A percentile compares a stretch with the other conserved stretches of the same genome.
These are phyloP conservation scores for Cladobotryum protrusum DNA, from an alignment of 2,329 filamentous ascomycete genomes.

Conservation along the genomic window DNA sequence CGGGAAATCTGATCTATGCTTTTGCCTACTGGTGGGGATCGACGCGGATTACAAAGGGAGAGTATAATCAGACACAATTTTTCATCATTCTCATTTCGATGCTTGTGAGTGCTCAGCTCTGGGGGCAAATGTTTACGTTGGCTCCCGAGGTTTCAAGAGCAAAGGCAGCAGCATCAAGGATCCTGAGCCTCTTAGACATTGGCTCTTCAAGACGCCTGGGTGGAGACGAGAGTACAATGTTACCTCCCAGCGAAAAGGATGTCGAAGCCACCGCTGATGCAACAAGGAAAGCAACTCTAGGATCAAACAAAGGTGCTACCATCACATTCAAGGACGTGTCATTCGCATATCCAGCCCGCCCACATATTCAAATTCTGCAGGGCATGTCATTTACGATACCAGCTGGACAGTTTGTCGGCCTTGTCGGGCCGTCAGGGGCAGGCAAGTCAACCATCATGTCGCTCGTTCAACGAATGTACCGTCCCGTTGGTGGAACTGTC, in stretches of 20 bases:
- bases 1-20: conserved; percentile 63
- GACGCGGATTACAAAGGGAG: conserved; percentile 59
- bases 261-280: conserved; percentile 33
- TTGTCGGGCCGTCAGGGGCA: conserved; percentile 60
- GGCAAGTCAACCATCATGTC: conserved; percentile 63
- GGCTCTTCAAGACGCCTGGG: conserved; percentile 26
- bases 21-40: conserved; percentile 78
- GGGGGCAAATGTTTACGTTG: conserved; percentile 68
- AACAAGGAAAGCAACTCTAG: neutral
- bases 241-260: conserved; percentile 23
- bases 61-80: conserved; percentile 61
- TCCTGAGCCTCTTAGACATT: conserved; percentile 46
- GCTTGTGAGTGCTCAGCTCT: conserved; percentile 65
- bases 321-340: conserved; percentile 53
- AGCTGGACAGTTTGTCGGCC: conserved; percentile 54
- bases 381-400: conserved; percentile 50
- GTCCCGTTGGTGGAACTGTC: conserved; percentile 34
- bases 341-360: conserved; percentile 61
- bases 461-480: conserved; percentile 46
- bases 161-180: conserved; percentile 52
- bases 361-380: conserved; percentile 50
- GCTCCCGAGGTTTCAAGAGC: conserved; percentile 69
- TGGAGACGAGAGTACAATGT: conserved; percentile 11
- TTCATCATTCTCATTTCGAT: conserved; percentile 68
- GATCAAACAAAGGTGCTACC: conserved; percentile 26